Base-by-base conservation (phyloP, 2,329 filamentous ascomycete species). In the Penicillium polonicum region DNA sequence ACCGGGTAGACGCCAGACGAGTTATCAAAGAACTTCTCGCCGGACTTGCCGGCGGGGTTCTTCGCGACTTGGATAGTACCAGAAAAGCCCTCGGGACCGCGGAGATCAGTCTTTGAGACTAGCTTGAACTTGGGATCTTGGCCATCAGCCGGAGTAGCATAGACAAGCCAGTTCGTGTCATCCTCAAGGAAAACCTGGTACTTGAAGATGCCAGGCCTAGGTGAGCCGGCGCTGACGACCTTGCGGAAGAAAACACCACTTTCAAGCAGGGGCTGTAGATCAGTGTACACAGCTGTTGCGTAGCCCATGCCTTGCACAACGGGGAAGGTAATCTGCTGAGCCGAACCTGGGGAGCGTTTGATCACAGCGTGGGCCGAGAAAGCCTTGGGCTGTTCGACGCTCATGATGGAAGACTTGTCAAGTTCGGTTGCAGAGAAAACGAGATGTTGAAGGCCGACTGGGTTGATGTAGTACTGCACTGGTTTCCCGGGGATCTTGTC, bases 251-350 rank as follows among this genome's bases (percentile, higher is more conserved):
- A 88, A 2, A 94, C 83, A 1, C 85, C 86, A 23, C 87, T 88
- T 65, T 92, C 86, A 43, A 97, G 81, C 4, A 87, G 70, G 0
- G 93, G 93, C 8, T 85, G 87, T 0, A 85, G 81, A 31, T 86
- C 85, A 53, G 80, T 81, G 74, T 92, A 97, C 19, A 89, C 74
- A 0, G 82, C 92, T 5, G 92, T 97, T 19, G 96, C 80, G 66
- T 92, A 96, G 0, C 85, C 88, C 86, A 95, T 94, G 12, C 94
- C 94, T 70, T 97, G 93, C 0, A 96, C 86, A 8, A 97, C 71
- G 0, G 92, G 92, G 63, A 96, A 91, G 0, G 85, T 88, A 21
- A 97, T 82, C 1, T 83, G 79, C 0, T 88, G 83, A 1, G 79
- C 72, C 8, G 82, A 80, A 3, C 78, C 78, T n/a, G 73, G 69